Evolutionary conservation across 1,284 basidiomycete species (phyloP), one percentile per base, ranked within the genome.

Genomic region (Cryptococcus sp.): DNA sequence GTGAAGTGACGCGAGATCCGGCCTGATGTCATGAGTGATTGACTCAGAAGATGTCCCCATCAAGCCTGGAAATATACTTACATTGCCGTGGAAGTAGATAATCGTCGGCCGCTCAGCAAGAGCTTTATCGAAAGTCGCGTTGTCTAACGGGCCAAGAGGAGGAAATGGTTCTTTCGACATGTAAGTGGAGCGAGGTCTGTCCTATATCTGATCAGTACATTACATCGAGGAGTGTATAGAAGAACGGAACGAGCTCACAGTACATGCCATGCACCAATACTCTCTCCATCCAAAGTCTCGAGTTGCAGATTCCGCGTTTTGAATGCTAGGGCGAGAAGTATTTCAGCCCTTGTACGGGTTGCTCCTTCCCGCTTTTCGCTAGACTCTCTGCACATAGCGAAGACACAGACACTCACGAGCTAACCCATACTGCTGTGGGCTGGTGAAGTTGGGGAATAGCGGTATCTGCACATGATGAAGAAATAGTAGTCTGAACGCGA

Each of bases 51-150:
- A 48, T 5, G 30, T 19, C 30, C 17, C 13, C 10, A 38, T 15
- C 23, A 2, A 19, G 19, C 22, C 3, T 25, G 25, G 25, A 11
- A 8, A 22, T 39, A 20, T 7, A 22, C 23, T 50, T 22, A 78
- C 89, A 67, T 96, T 96, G 13, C 94, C 95, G 66, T 98, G 95
- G 55, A 95, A 83, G 78, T 91, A 94, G 25, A 96, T 81, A 30
- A 95, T 81, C 0, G 89, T 93, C 0, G 90, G 90, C n/a, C 83
- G 79, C 0, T 78, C 65, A 13, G 78, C 76, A 17, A 93, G 76
- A 1, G 91, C 88, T 4, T 60, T 41, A 23, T 79, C 76, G 48
- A 78, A 81, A 3, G 71, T 63, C 0, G 51, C 53, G 0, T 68
- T 62, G 0, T 54, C 54, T 23, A 81, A 59, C 0, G 56, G 43